phyloP scores from a whole-genome alignment of 2,329 filamentous ascomycete species.

The Zopfia rhizophila region DNA sequence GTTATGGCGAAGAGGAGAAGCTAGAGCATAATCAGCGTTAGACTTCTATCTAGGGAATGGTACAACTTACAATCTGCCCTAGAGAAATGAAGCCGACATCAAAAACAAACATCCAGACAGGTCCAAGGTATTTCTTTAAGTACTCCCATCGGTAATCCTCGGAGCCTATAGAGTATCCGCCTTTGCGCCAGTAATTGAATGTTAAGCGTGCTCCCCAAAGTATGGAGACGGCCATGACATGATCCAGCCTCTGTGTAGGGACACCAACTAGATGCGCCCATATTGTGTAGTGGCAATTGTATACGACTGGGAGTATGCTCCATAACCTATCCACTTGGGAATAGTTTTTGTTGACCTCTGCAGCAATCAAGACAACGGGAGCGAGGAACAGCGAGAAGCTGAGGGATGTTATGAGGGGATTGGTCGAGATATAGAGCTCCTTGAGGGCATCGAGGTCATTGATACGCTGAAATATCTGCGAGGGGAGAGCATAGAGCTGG shows the following conservation, averaged over 20 bases:
- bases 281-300: conserved; percentile 83
- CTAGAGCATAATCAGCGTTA: conserved; percentile 46
- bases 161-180: conserved; percentile 86
- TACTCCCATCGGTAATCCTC: conserved; percentile 96
- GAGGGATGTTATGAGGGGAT: conserved; percentile 82
- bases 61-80: conserved; percentile 67
- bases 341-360: conserved; percentile 91
- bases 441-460: conserved; percentile 71
- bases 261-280: conserved; percentile 83
- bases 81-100: conserved; percentile 92
- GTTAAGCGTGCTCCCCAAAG: conserved; percentile 93
- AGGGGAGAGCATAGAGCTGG: conserved; percentile 61
- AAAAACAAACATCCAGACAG: conserved; percentile 79
- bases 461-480: conserved; percentile 64
- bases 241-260: conserved; percentile 75
- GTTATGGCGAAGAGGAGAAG: conserved; percentile 82
- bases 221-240: conserved; percentile 74
- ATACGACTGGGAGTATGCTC: conserved; percentile 88
- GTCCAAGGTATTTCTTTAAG: conserved; percentile 72
- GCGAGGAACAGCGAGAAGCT: conserved; percentile 77
- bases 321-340: conserved; percentile 96
- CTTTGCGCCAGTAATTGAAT: conserved; percentile 96
- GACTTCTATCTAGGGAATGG: neutral
- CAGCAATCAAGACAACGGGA: conserved; percentile 75
- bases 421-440: conserved; percentile 82